phyloP scores from a whole-genome alignment of 345 rosid genomes.

The Limnanthes douglasii region DNA sequence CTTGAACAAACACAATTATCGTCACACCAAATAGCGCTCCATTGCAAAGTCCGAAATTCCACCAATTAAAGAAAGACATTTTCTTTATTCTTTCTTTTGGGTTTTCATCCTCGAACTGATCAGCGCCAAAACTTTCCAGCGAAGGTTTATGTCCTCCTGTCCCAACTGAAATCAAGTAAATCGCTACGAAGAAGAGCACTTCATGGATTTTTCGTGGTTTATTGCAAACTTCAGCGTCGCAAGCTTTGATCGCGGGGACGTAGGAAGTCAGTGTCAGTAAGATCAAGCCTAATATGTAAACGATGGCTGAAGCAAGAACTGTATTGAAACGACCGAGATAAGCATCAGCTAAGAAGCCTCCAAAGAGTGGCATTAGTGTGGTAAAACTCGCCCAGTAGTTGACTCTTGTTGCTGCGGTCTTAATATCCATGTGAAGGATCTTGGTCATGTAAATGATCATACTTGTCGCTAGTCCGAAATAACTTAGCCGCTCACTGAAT shows the following conservation, averaged over 20 bases:
- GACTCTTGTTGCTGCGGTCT: constrained; percentile 61
- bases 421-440: constrained; percentile 74
- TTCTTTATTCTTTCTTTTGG: constrained; percentile 55
- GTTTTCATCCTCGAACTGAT: constrained; percentile 83
- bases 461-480: constrained; percentile 79
- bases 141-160: constrained; percentile 97
- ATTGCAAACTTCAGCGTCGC: constrained; percentile 29
- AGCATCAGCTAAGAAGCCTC: constrained; percentile 90
- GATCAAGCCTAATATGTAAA: constrained; percentile 70
- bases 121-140: constrained; percentile 93
- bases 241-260: constrained; percentile 58
- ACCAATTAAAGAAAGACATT: constrained; percentile 95
- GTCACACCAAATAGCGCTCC: constrained; percentile 75
- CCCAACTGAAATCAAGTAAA: constrained; percentile 71
- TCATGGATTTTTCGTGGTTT: constrained; percentile 59
- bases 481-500: constrained; percentile 85
- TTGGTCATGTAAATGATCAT: constrained; percentile 68
- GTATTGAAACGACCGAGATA: constrained; percentile 66
- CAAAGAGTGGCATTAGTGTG: constrained; percentile 78
- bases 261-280: constrained; percentile 61
- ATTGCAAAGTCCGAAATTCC: constrained; percentile 63
- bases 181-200: constrained; percentile 55
- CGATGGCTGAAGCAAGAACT: constrained; percentile 36
- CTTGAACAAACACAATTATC: constrained; percentile 54
- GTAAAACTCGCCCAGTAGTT: constrained; percentile 98